Base-by-base conservation (phyloP, 2,329 filamentous ascomycete species). In the Thelonectria discophora region DNA sequence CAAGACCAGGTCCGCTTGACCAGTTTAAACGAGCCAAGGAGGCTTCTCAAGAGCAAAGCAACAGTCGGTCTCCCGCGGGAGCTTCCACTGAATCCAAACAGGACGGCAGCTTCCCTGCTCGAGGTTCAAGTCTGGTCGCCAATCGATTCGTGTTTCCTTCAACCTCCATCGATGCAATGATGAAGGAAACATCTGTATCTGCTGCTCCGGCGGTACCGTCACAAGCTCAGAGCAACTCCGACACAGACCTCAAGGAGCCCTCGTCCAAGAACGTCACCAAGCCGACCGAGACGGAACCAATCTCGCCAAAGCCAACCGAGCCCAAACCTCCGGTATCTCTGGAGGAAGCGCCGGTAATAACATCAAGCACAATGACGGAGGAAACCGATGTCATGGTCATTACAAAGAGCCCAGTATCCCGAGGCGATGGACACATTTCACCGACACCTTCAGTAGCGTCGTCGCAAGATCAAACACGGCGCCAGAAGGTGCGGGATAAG, bases 401-500 rank as follows among this genome's bases (percentile, higher is more conserved):
- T 9, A 69, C 69, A 5, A 62, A 58, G 10, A 71, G 55, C 65
- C 74, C 55, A 10, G 70, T 60, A 48, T 67, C 37, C 45, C 55
- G 61, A 57, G 11, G 58, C 50, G 48, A 48, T 57, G 52, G 32
- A 10, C 46, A 45, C 15, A 50, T 60, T 65, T 55, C 55, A 48
- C 63, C 65, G 13, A 27, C 65, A 2, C 66, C 70, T 1, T 59
- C 67, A 6, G 58, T 62, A n/a, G 61, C 43, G 10, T 73, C 72
- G 13, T 57, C 69, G 5, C 68, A 72, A 32, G 78, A 69, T 43
- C 69, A 73, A 40, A 77, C 68, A 37, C 76, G 78, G 15, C 72
- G 72, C 17, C 78, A 80, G 6, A 74, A 72, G 47, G 79, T 81
- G 5, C 75, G 74, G 20, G 76, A 79, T 17, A 75, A 74, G 67